Conservation (phyloP, 2,329 filamentous ascomycete species). For the Blastomyces parvus region DNA sequence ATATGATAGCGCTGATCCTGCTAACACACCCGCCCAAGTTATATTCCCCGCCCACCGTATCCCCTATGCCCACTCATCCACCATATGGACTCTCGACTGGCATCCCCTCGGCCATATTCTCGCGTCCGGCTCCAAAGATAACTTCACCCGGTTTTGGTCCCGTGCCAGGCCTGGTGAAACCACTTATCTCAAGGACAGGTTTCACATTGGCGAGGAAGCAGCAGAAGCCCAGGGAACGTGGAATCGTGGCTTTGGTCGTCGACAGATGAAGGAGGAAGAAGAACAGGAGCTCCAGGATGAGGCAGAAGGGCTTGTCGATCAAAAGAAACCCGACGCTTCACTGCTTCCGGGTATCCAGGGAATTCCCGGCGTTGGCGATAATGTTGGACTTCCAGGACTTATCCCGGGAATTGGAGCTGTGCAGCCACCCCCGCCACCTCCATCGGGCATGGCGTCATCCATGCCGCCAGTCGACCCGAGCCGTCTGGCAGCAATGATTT, state of each 20-base stretch:
- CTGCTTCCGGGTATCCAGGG: slow-evolving; percentile 45
- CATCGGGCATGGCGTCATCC: slow-evolving; percentile 23
- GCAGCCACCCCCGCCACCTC: slow-evolving; percentile 26
- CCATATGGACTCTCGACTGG: slow-evolving; percentile 97
- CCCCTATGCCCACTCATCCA: slow-evolving; percentile 82
- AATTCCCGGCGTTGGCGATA: slow-evolving; percentile 41
- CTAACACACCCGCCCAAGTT: slow-evolving; percentile 73
- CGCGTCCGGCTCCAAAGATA: slow-evolving; percentile 90
- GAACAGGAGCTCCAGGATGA: slow-evolving; percentile 91
- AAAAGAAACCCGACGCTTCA: slow-evolving; percentile 62
- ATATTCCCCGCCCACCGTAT: slow-evolving; percentile 84
- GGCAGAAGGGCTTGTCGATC: slow-evolving; percentile 82
- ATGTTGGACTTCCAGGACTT: slow-evolving; percentile 33
- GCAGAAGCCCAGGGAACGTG: slow-evolving; percentile 94
- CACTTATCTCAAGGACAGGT: slow-evolving; percentile 79
- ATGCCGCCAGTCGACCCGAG: slow-evolving; percentile 43
- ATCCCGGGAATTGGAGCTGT: slow-evolving; percentile 42
- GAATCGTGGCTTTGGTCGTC: slow-evolving; percentile 67
- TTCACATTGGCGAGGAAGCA: slow-evolving; percentile 88
- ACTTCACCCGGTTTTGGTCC: slow-evolving; percentile 95
- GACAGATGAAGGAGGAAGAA: slow-evolving; percentile 80
- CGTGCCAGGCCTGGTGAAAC: slow-evolving; percentile 77
- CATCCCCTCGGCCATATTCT: slow-evolving; percentile 93
- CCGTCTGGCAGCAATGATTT: slow-evolving; percentile 35
- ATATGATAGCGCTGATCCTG: slow-evolving; percentile 73